Percentiles rank a stretch among this genome's conserved stretches.
Conservation (phyloP, 176 grass and related monocot species). For the Triticum timopheevii region DNA sequence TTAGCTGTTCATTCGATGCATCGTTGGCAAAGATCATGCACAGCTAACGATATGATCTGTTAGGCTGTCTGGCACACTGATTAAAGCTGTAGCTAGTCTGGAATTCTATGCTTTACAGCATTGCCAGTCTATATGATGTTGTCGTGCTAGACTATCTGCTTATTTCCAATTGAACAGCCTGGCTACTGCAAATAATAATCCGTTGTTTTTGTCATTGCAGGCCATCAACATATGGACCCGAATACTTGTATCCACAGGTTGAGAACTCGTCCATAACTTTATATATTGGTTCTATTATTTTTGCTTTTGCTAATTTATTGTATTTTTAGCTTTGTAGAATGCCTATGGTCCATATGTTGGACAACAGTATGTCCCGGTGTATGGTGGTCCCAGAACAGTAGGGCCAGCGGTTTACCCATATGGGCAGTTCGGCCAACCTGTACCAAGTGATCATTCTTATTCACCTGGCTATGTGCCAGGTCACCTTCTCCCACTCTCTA, state of each 20-base stretch:
- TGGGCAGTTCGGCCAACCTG: slow-evolving; percentile 59
- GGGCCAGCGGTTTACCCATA: slow-evolving; percentile 60
- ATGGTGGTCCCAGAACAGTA: slow-evolving; percentile 55
- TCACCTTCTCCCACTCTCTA: slow-evolving; percentile 50
- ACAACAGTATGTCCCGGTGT: slow-evolving; percentile 61
- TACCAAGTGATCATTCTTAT: slow-evolving; percentile 52
- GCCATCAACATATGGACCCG: slow-evolving; percentile 66
- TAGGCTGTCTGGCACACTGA: slow-evolving; percentile 41
- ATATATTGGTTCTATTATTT: neutral
- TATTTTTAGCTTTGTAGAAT: slow-evolving; percentile 70
- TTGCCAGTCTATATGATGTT: slow-evolving; percentile 13
- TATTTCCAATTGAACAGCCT: slow-evolving; percentile 31
- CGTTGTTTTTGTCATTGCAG: slow-evolving; percentile 46
- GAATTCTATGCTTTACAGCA: slow-evolving; percentile 36
- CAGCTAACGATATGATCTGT: slow-evolving; percentile 40
- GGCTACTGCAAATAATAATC: slow-evolving; percentile 4
- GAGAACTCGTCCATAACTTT: slow-evolving; percentile 26
- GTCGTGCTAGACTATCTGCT: slow-evolving; percentile 14
- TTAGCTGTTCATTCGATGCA: slow-evolving; percentile 44
- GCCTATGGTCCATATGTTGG: slow-evolving; percentile 67
- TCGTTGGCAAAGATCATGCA: slow-evolving; percentile 41
- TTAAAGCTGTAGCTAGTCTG: slow-evolving; percentile 49
- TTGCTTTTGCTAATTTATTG: slow-evolving; percentile 46
- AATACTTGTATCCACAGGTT: slow-evolving; percentile 73
- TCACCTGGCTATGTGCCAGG: slow-evolving; percentile 57